Percentiles rank a stretch among this genome's conserved stretches.
Evolutionary conservation across 768 basidiomycete species (phyloP).

Genomic region (Amanita pseudoporphyria): DNA sequence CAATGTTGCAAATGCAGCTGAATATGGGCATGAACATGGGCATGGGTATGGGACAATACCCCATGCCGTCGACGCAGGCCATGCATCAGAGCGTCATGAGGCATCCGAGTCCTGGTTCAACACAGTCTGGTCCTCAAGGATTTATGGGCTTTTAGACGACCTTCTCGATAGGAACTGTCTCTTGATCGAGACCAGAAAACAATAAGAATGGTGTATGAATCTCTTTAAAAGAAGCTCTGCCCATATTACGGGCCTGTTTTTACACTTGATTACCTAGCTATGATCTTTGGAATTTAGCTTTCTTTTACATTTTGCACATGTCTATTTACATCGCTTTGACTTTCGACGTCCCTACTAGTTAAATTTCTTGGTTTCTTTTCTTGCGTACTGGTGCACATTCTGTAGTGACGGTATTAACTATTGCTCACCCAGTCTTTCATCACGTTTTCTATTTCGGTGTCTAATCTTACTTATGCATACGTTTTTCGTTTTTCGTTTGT

Average conservation of each 20-base stretch:
- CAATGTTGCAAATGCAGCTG: constrained; percentile 56
- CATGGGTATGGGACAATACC: constrained; percentile 42
- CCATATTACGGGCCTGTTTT: not conserved
- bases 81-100: constrained; percentile 85
- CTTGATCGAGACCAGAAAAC: too few species aligned
- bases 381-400: not conserved
- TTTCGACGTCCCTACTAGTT: not conserved
- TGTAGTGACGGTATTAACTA: not conserved
- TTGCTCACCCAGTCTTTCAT: not conserved
- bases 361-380: not conserved
- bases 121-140: constrained; percentile 22
- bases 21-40: constrained; percentile 40
- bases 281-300: not conserved
- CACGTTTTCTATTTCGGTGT: constrained; percentile 9
- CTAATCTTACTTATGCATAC: constrained; percentile 13
- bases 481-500: constrained; percentile 14
- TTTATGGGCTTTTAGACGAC: constrained; percentile 7
- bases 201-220: not conserved
- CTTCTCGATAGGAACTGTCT: too few species aligned
- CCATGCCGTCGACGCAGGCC: constrained; percentile 51
- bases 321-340: not conserved
- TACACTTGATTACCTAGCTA: not conserved
- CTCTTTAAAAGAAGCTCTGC: not conserved
- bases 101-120: constrained; percentile 60
- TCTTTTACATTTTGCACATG: not conserved